These are phyloP conservation scores for Amanita rimosa DNA, from an alignment of 768 basidiomycete species.

Conservation along the genomic window DNA sequence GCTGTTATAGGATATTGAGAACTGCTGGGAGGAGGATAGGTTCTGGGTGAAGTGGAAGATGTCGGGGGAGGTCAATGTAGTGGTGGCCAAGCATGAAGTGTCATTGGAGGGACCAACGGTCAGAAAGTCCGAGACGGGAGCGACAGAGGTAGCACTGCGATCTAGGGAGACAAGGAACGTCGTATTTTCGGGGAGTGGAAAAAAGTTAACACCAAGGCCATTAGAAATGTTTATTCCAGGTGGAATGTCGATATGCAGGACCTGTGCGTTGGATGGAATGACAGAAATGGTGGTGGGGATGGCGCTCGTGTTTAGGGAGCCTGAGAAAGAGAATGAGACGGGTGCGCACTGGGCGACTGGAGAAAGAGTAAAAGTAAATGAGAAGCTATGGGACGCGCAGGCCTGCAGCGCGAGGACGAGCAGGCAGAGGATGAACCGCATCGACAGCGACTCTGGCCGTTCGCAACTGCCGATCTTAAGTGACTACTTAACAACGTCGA, in stretches of 20 bases:
- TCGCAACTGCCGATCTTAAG: conserved; percentile 1
- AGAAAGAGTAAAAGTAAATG: conserved; percentile 26
- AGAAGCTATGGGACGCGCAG: conserved; percentile 28
- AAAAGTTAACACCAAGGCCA: conserved; percentile 34
- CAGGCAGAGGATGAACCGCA: conserved; percentile 18
- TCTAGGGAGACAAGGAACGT: conserved; percentile 46
- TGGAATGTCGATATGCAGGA: conserved; percentile 35
- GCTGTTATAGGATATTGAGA: conserved; percentile 32
- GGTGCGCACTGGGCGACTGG: conserved; percentile 41
- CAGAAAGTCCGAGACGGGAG: conserved; percentile 36
- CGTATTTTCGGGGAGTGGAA: conserved; percentile 39
- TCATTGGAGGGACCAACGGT: conserved; percentile 30
- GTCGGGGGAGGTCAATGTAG: conserved; percentile 7
- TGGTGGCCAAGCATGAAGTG: conserved; percentile 27
- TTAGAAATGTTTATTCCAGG: conserved; percentile 21
- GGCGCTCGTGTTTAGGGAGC: conserved; percentile 21
- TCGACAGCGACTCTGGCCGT: conserved; percentile 4
- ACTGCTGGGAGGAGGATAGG: conserved; percentile 36
- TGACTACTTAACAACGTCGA: too few relatives aligned
- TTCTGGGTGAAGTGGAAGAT: conserved; percentile 21
- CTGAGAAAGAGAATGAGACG: conserved; percentile 32
- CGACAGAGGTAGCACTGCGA: conserved; percentile 28
- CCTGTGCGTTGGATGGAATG: conserved; percentile 41
- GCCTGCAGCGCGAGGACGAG: conserved; percentile 13
- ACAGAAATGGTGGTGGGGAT: conserved; percentile 37